These are phyloP conservation scores for Plantago ovata DNA, from an alignment of 257 asterid species.

Conservation along the genomic window DNA sequence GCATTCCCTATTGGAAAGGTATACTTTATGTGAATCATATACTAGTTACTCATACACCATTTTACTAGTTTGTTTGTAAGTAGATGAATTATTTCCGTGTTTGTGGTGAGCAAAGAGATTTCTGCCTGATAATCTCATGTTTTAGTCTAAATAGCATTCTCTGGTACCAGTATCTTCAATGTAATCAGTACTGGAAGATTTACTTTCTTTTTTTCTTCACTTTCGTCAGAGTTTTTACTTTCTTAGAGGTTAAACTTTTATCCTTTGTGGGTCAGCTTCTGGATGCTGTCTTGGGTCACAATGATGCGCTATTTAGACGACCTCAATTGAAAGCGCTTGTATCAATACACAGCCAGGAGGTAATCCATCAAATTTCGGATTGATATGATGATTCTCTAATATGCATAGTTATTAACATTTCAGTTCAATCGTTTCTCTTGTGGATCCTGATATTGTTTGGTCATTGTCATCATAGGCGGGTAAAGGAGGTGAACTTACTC, in stretches of 20 bases:
- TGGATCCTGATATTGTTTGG: neutral
- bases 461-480: conserved; percentile 65
- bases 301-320: conserved; percentile 76
- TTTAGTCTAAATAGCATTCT: too few relatives aligned
- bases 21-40: conserved; percentile 1
- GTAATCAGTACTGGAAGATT: neutral
- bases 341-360: conserved; percentile 93
- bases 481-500: conserved; percentile 94
- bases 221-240: conserved; percentile 4
- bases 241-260: neutral
- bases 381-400: neutral
- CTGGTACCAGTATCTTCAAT: too few relatives aligned
- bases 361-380: conserved; percentile 24
- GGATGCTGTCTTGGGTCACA: conserved; percentile 83
- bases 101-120: too few relatives aligned
- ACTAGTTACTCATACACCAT: neutral
- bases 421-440: too few relatives aligned
- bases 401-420: neutral
- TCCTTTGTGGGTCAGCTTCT: conserved; percentile 42
- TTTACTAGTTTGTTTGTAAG: neutral
- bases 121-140: too few relatives aligned
- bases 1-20: conserved; percentile 96
- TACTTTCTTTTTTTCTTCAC: neutral
- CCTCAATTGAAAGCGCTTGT: conserved; percentile 97
- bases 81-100: neutral